A percentile compares a stretch with the other conserved stretches of the same genome.
phyloP scores from a whole-genome alignment of 805 yeast genomes.

The Candida incommunis region DNA sequence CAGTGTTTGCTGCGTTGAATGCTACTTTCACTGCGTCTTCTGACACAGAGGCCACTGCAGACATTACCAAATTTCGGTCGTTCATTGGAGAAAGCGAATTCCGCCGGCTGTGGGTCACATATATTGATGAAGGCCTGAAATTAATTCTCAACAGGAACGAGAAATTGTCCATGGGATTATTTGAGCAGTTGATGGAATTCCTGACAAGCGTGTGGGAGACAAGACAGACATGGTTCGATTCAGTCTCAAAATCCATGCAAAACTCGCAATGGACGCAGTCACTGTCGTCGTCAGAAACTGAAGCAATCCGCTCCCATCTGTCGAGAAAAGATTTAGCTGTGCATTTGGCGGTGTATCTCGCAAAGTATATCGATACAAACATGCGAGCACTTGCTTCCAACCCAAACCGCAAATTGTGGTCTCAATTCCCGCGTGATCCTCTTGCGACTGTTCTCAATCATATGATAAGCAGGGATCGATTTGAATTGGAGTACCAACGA shows the following conservation, averaged over 20 bases:
- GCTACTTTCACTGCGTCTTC: neutral
- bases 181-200: too few relatives aligned
- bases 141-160: neutral
- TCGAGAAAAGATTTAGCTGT: too few relatives aligned
- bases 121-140: neutral
- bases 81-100: neutral
- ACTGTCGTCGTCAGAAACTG: too few relatives aligned
- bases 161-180: too few relatives aligned
- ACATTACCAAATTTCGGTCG: neutral
- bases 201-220: too few relatives aligned
- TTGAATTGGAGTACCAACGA: neutral
- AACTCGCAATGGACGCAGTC: too few relatives aligned
- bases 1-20: neutral
- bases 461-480: neutral
- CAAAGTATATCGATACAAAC: neutral
- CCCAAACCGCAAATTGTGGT: neutral
- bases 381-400: neutral
- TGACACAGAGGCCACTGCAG: neutral
- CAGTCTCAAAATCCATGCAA: too few relatives aligned
- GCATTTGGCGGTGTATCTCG: too few relatives aligned
- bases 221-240: too few relatives aligned
- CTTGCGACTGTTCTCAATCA: neutral
- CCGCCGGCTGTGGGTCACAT: neutral
- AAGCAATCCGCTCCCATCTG: too few relatives aligned
- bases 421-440: neutral